Percentiles rank a stretch among this genome's conserved stretches.
These are phyloP conservation scores for Thraustochytrium striatum DNA, from an alignment of 352 stramenopile genomes.

Conservation along the genomic window DNA sequence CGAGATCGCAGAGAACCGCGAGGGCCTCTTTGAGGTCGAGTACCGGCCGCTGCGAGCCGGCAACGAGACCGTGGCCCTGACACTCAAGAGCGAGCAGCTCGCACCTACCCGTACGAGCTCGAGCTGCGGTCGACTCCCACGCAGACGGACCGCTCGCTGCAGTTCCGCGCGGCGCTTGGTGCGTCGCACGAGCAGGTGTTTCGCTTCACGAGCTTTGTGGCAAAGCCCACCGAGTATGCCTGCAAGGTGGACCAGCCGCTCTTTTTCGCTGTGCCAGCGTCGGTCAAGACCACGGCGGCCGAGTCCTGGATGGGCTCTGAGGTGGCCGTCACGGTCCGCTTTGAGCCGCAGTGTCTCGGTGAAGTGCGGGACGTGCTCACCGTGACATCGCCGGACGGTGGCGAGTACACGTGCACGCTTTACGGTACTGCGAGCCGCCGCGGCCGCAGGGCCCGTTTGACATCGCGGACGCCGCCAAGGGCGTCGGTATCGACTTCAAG, in stretches of 20 bases:
- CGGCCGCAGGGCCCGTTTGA: slow-evolving; percentile 74
- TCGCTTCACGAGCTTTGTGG: slow-evolving; percentile 64
- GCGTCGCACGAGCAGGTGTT: slow-evolving; percentile 70
- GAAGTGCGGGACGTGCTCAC: slow-evolving; percentile 72
- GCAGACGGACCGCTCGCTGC: slow-evolving; percentile 65
- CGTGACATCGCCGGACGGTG: slow-evolving; percentile 63
- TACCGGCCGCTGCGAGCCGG: slow-evolving; percentile 69
- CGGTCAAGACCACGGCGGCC: slow-evolving; percentile 59
- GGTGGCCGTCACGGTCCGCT: slow-evolving; percentile 67
- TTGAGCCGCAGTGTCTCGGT: slow-evolving; percentile 78
- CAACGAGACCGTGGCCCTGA: slow-evolving; percentile 43
- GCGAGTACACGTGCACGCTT: slow-evolving; percentile 75
- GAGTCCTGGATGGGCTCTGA: slow-evolving; percentile 68
- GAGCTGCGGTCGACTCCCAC: slow-evolving; percentile 68
- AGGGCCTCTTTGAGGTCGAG: slow-evolving; percentile 80
- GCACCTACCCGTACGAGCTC: slow-evolving; percentile 78
- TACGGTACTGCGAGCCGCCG: slow-evolving; percentile 67
- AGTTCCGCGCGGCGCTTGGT: slow-evolving; percentile 74
- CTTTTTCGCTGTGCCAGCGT: slow-evolving; percentile 57
- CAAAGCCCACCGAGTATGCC: slow-evolving; percentile 55
- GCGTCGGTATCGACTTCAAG: slow-evolving; percentile 74
- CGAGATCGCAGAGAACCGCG: slow-evolving; percentile 65
- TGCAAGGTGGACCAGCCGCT: slow-evolving; percentile 51
- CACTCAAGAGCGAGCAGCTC: slow-evolving; percentile 64
- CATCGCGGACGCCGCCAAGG: slow-evolving; percentile 50